phyloP scores from a whole-genome alignment of 371 early-diverging fungal species.

The Mucor racemosus region DNA sequence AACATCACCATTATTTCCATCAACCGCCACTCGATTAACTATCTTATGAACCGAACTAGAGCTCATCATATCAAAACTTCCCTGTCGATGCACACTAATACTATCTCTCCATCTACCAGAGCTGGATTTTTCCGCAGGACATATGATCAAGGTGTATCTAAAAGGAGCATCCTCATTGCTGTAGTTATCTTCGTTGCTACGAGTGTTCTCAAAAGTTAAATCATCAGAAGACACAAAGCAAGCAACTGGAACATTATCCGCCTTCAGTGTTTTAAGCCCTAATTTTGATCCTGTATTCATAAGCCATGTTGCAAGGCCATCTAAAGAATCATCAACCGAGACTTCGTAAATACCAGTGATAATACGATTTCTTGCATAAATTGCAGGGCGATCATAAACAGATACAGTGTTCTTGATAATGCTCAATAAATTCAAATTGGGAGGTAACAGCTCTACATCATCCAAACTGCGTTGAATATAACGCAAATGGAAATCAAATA shows the following conservation, averaged over 20 bases:
- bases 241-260: constrained; percentile 30
- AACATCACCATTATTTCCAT: background rate
- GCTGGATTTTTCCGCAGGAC: constrained; percentile 19
- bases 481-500: constrained; percentile 80
- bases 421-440: constrained; percentile 62
- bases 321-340: constrained; percentile 39
- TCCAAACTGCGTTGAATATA: constrained; percentile 67
- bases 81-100: constrained; percentile 24
- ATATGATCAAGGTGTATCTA: constrained; percentile 35
- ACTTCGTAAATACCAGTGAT: constrained; percentile 53
- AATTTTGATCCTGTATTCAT: constrained; percentile 69
- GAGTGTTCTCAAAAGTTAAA: constrained; percentile 28
- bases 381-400: constrained; percentile 64
- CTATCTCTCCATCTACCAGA: constrained; percentile 13
- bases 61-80: constrained; percentile 28
- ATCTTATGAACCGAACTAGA: constrained; percentile 12
- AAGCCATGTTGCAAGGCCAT: constrained; percentile 66
- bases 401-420: constrained; percentile 65
- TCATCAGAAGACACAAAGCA: constrained; percentile 46
- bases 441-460: constrained; percentile 38
- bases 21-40: background rate
- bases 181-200: background rate
- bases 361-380: constrained; percentile 68
- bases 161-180: constrained; percentile 12
- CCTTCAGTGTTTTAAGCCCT: constrained; percentile 50